Conservation (phyloP, 306 rosid genomes). For the Casuarina glauca region DNA sequence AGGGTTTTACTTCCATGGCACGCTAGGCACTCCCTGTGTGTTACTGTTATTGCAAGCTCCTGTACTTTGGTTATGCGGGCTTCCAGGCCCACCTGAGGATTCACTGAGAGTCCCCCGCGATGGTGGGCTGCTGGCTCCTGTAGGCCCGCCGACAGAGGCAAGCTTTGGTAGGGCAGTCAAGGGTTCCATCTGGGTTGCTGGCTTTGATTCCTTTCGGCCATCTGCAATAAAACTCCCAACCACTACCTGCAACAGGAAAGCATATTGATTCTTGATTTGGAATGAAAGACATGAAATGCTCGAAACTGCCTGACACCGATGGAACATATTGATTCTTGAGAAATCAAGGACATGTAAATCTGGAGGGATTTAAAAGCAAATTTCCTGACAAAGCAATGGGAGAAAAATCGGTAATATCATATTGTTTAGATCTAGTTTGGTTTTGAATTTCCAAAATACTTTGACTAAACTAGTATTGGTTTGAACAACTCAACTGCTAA, state of each 20-base stretch:
- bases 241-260: constrained; percentile 48
- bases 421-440: too few species aligned
- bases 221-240: constrained; percentile 56
- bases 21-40: constrained; percentile 47
- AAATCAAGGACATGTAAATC: too few species aligned
- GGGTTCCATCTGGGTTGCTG: constrained; percentile 28
- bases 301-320: too few species aligned
- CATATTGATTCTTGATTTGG: background rate
- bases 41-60: constrained; percentile 53
- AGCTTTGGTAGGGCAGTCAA: constrained; percentile 24
- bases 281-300: background rate
- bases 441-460: background rate
- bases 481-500: background rate
- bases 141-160: constrained; percentile 25
- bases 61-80: constrained; percentile 39
- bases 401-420: too few species aligned
- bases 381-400: too few species aligned
- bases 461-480: background rate
- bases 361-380: too few species aligned
- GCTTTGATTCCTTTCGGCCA: constrained; percentile 43
- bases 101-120: constrained; percentile 48
- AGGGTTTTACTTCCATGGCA: constrained; percentile 59
- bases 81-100: constrained; percentile 49
- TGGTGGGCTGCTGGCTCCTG: constrained; percentile 53
- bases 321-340: too few species aligned